Percentiles rank a stretch among this genome's conserved stretches.
Evolutionary conservation across 2,329 filamentous ascomycete species (phyloP).

Genomic region (Xylariaceae sp.): DNA sequence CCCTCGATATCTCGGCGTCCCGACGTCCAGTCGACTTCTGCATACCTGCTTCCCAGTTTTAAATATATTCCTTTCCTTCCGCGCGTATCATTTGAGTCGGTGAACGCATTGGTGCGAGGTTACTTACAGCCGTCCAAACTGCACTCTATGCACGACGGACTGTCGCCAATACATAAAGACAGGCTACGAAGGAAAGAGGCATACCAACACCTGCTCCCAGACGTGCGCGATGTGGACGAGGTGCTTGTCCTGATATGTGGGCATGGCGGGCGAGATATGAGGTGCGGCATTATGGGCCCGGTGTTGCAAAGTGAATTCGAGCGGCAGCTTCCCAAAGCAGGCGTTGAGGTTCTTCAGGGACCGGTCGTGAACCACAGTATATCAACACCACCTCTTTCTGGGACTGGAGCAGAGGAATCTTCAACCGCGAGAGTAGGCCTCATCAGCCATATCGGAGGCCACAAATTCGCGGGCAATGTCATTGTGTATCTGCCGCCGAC

Average conservation of each 20-base stretch:
- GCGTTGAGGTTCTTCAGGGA: conserved; percentile 44
- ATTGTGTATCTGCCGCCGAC: conserved; percentile 71
- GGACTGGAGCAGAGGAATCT: conserved; percentile 15
- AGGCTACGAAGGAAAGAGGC: conserved; percentile 45
- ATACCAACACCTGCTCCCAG: conserved; percentile 47
- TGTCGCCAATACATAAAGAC: conserved; percentile 56
- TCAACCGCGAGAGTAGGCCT: conserved; percentile 58
- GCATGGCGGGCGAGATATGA: conserved; percentile 73
- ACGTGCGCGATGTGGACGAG: conserved; percentile 60
- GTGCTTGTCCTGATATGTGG: conserved; percentile 83
- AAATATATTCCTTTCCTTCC: conserved; percentile 72
- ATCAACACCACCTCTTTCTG: conserved; percentile 22
- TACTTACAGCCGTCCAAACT: conserved; percentile 62
- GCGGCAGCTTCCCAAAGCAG: conserved; percentile 45
- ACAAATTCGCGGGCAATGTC: conserved; percentile 82
- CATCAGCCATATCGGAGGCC: conserved; percentile 78
- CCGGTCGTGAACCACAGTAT: conserved; percentile 37
- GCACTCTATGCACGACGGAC: conserved; percentile 55
- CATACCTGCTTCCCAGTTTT: conserved; percentile 78
- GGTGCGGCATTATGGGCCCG: conserved; percentile 79
- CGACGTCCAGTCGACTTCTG: conserved; percentile 54
- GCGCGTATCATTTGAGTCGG: conserved; percentile 51
- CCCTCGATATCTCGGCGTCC: conserved; percentile 46
- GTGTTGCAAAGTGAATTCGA: conserved; percentile 69
- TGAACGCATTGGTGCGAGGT: conserved; percentile 56